phyloP scores from a whole-genome alignment of 345 rosid species.

The Boechera divaricarpa region DNA sequence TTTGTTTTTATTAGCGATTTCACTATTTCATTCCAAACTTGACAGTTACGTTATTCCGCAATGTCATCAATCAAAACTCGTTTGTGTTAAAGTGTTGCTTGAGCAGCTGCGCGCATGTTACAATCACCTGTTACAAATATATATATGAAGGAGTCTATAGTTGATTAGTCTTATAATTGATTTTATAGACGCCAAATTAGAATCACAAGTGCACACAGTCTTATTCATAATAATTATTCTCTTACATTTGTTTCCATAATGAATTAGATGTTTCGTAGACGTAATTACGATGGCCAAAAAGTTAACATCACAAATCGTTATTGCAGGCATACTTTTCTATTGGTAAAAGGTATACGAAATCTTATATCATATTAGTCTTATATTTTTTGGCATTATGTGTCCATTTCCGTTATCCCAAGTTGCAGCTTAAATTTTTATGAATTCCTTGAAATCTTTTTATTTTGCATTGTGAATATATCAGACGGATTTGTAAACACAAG shows the following conservation, averaged over 20 bases:
- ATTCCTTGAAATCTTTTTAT: not conserved
- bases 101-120: not conserved
- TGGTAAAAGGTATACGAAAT: conserved; percentile 35
- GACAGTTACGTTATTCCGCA: not conserved
- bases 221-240: conserved; percentile 11
- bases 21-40: too few species aligned
- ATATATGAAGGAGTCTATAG: conserved; percentile 2
- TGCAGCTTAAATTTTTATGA: not conserved
- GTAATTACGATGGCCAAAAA: conserved; percentile 37
- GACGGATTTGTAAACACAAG: not conserved
- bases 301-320: conserved; percentile 26
- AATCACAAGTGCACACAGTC: conserved; percentile 30
- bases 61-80: not conserved
- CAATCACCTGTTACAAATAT: conserved; percentile 1
- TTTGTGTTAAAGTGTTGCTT: not conserved
- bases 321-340: conserved; percentile 25
- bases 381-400: not conserved
- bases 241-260: conserved; percentile 36
- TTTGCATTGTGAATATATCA: not conserved
- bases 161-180: conserved; percentile 23
- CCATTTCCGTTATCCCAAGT: not conserved
- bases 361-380: not conserved
- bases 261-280: conserved; percentile 37
- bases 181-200: conserved; percentile 39
- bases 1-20: too few species aligned